phyloP scores from a whole-genome alignment of 331 rosid genomes.

The Spiraea crenata region DNA sequence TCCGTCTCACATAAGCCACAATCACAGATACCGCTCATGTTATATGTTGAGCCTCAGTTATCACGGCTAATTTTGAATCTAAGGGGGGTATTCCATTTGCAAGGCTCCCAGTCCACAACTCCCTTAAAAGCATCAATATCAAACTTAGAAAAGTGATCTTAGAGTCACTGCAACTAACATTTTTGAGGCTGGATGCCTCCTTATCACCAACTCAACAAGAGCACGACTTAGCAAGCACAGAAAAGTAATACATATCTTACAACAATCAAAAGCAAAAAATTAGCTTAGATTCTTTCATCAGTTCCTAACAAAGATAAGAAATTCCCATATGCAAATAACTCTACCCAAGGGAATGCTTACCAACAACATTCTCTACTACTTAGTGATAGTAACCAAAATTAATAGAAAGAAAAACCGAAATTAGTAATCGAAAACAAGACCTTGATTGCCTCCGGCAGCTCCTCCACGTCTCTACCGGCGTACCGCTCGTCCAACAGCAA shows the following conservation, averaged over 20 bases:
- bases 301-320: not conserved
- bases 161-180: not conserved
- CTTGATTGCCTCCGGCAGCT: constrained; percentile 85
- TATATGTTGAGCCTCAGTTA: not conserved
- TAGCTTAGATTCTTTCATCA: not conserved
- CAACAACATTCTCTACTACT: not conserved
- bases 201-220: not conserved
- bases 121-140: not conserved
- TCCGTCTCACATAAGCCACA: not conserved
- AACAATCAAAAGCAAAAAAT: not conserved
- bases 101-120: not conserved
- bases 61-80: not conserved
- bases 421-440: constrained; percentile 37
- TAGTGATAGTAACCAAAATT: not conserved
- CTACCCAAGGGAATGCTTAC: not conserved
- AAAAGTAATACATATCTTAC: not conserved
- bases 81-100: not conserved
- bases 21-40: not conserved
- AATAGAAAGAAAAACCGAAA: not conserved
- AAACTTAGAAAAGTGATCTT: not conserved
- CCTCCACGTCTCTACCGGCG: constrained; percentile 40
- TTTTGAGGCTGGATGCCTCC: not conserved
- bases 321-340: not conserved
- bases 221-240: not conserved
- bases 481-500: constrained; percentile 72